A percentile compares a stretch with the other conserved stretches of the same genome.
Conservation (phyloP, 2,329 filamentous ascomycete species). For the Diaporthe citrichinensis region DNA sequence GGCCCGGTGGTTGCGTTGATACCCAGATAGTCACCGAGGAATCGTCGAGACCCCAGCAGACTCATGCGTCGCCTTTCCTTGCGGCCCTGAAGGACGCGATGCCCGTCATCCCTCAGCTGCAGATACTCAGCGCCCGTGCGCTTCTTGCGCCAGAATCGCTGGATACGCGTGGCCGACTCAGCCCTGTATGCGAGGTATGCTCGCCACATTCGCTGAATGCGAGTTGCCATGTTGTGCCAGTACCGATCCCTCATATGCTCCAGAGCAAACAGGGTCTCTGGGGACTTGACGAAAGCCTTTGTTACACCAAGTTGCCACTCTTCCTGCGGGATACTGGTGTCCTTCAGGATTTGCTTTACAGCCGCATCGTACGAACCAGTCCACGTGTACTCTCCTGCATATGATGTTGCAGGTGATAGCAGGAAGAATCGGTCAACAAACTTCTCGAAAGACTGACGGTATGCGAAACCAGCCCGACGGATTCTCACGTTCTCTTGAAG, state of each 20-base stretch:
- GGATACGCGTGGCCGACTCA: slow-evolving; percentile 94
- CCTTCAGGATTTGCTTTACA: slow-evolving; percentile 92
- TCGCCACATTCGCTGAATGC: slow-evolving; percentile 97
- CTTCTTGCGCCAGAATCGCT: slow-evolving; percentile 95
- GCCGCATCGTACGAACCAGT: slow-evolving; percentile 89
- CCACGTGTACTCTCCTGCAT: slow-evolving; percentile 98
- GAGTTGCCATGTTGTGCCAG: slow-evolving; percentile 99
- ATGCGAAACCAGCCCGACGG: slow-evolving; percentile 94
- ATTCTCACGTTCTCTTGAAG: slow-evolving; percentile 99
- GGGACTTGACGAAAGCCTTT: slow-evolving; percentile 98
- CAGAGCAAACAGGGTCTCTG: slow-evolving; percentile 94
- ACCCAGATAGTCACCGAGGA: slow-evolving; percentile 95
- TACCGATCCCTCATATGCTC: slow-evolving; percentile 98
- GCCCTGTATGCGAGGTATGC: slow-evolving; percentile 94
- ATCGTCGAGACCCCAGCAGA: slow-evolving; percentile 90
- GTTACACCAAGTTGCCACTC: slow-evolving; percentile 98
- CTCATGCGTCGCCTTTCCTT: slow-evolving; percentile 95
- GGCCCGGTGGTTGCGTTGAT: slow-evolving; percentile 85
- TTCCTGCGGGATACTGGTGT: slow-evolving; percentile 93
- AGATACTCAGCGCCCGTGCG: slow-evolving; percentile 91
- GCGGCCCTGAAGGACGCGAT: slow-evolving; percentile 82
- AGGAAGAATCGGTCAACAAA: slow-evolving; percentile 98
- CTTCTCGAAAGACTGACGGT: slow-evolving; percentile 96
- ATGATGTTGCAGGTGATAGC: slow-evolving; percentile 92
- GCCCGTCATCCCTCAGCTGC: slow-evolving; percentile 88